These are phyloP conservation scores for Viola pubescens DNA, from an alignment of 441 rosid genomes.

Conservation along the genomic window DNA sequence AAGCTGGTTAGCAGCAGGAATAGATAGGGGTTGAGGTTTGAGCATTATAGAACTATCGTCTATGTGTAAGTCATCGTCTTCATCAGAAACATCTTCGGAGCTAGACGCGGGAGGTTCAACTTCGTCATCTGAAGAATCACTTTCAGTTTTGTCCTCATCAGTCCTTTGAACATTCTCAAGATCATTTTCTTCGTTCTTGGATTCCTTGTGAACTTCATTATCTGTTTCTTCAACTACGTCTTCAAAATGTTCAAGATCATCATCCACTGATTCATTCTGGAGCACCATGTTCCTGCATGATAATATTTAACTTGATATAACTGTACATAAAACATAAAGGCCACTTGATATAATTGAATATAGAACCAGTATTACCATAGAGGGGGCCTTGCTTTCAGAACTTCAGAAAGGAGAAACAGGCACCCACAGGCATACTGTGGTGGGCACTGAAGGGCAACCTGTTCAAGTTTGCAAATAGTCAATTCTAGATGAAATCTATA, in stretches of 20 bases:
- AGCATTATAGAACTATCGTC: constrained; percentile 29
- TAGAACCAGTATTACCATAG: constrained; percentile 49
- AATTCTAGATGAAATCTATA: background rate
- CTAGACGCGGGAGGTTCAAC: no score
- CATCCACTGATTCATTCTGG: constrained; percentile 70
- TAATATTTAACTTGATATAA: background rate
- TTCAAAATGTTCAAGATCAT: constrained; percentile 79
- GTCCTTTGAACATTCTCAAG: constrained; percentile 38
- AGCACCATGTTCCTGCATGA: constrained; percentile 69
- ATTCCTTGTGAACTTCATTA: constrained; percentile 20
- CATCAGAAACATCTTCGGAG: no score
- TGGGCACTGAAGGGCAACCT: constrained; percentile 96
- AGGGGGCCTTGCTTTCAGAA: constrained; percentile 81
- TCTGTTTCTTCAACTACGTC: constrained; percentile 69
- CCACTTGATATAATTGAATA: background rate
- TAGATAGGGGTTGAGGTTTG: constrained; percentile 23
- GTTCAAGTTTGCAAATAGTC: constrained; percentile 19
- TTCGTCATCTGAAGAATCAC: constrained; percentile 58
- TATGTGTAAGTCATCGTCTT: constrained; percentile 40
- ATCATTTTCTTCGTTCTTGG: constrained; percentile 29
- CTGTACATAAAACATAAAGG: no score
- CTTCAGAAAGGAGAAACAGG: constrained; percentile 90
- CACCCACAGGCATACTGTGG: constrained; percentile 93
- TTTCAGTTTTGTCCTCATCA: constrained; percentile 28
- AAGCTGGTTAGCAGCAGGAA: constrained; percentile 24